Percentiles rank a stretch among this genome's conserved stretches.
phyloP scores from a whole-genome alignment of 202 grass and related monocot species.

The Saccharum hybrid region DNA sequence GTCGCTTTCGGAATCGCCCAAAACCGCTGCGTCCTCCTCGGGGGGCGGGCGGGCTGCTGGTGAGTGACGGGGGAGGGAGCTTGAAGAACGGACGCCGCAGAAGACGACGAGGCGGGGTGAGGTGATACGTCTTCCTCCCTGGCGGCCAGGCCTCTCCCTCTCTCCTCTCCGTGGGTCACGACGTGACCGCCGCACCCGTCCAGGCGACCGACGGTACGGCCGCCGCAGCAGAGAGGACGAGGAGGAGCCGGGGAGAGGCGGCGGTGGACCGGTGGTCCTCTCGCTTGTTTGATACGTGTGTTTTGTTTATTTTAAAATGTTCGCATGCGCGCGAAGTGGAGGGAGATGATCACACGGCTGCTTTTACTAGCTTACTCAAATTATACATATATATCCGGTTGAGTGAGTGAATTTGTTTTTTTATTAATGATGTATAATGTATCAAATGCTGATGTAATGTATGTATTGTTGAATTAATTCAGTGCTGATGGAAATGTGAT shows the following conservation, averaged over 20 bases:
- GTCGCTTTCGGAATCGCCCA: too few relatives aligned
- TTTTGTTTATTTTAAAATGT: constrained; percentile 35
- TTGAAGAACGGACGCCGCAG: not conserved
- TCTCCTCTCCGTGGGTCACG: not conserved
- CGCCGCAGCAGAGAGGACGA: constrained; percentile 9
- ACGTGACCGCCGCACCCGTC: not conserved
- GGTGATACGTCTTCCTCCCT: constrained; percentile 29
- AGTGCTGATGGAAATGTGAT: not conserved
- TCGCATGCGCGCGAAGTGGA: not conserved
- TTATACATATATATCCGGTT: not conserved
- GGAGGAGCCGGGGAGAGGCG: too few relatives aligned
- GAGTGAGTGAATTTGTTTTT: constrained; percentile 5
- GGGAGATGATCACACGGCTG: constrained; percentile 1
- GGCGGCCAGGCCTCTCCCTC: not conserved
- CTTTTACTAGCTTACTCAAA: not conserved
- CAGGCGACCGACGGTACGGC: not conserved
- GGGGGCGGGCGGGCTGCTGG: constrained; percentile 4
- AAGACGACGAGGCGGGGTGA: not conserved
- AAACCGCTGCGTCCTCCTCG: constrained; percentile 9
- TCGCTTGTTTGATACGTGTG: constrained; percentile 51
- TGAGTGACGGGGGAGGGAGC: constrained; percentile 21
- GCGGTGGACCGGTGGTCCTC: not conserved
- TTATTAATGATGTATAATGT: not conserved
- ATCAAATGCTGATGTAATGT: constrained; percentile 10
- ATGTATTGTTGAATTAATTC: constrained; percentile 14